Conservation (phyloP, 139 green algal species). For the Diplosphaera chodatii region DNA sequence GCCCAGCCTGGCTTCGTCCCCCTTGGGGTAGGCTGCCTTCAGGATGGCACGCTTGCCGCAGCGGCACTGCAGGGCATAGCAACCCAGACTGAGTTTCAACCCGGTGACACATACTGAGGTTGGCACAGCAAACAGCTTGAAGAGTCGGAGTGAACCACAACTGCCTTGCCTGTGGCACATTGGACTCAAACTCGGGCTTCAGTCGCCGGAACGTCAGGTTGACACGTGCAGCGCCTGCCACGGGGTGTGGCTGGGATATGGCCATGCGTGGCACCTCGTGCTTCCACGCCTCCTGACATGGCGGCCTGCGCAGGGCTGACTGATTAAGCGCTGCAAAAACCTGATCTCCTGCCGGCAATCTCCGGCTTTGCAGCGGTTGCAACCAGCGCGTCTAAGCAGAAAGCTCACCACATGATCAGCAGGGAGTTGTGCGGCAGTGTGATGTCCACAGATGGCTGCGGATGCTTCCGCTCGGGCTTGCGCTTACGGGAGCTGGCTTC, state of each 20-base stretch:
- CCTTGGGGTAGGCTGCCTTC: slow-evolving; percentile 8
- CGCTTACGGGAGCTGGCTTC: neutral
- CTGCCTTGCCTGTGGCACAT: too few relatives aligned
- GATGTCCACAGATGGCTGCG: slow-evolving; percentile 12
- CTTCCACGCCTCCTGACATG: slow-evolving; percentile 25
- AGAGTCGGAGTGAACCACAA: too few relatives aligned
- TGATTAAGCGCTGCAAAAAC: too few relatives aligned
- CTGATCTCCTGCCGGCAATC: too few relatives aligned
- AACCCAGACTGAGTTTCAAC: too few relatives aligned
- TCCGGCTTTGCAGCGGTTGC: too few relatives aligned
- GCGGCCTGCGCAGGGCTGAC: slow-evolving; percentile 1
- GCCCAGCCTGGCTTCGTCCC: neutral
- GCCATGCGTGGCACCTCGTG: slow-evolving; percentile 26
- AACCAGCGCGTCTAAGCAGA: too few relatives aligned
- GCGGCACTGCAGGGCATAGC: too few relatives aligned
- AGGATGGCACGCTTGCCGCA: slow-evolving; percentile 17
- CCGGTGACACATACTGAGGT: too few relatives aligned
- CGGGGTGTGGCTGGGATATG: slow-evolving; percentile 1
- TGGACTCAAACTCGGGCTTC: too few relatives aligned
- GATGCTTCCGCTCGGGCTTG: too few relatives aligned
- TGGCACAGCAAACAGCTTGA: too few relatives aligned
- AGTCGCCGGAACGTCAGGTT: slow-evolving; percentile 33
- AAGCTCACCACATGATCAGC: slow-evolving; percentile 12
- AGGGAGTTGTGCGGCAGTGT: slow-evolving; percentile 30
- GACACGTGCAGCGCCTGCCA: slow-evolving; percentile 14